Conservation (phyloP, 1,284 basidiomycete genomes). For the Puccinia novopanici region DNA sequence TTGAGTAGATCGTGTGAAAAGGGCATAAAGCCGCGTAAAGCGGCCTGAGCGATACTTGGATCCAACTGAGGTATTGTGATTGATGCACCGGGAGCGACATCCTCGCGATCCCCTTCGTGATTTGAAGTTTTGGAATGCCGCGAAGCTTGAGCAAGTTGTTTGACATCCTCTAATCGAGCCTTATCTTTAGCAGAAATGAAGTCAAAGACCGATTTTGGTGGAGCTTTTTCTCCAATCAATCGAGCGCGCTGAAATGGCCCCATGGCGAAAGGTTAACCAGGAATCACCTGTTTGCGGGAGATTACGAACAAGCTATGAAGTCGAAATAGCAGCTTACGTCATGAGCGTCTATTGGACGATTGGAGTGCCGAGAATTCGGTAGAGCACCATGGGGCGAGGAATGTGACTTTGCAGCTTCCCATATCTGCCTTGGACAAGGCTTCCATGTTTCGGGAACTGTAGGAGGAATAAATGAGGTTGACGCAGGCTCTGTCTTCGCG, state of each 20-base stretch:
- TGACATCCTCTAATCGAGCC: conserved; percentile 74
- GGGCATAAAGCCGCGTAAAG: conserved; percentile 84
- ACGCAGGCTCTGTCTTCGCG: conserved; percentile 40
- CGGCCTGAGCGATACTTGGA: conserved; percentile 78
- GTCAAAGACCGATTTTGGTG: conserved; percentile 74
- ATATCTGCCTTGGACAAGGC: conserved; percentile 77
- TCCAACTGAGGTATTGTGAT: conserved; percentile 69
- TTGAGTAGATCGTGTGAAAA: conserved; percentile 76
- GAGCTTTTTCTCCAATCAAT: conserved; percentile 72
- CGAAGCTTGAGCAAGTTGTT: conserved; percentile 57
- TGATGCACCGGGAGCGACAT: background rate
- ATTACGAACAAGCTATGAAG: conserved; percentile 52
- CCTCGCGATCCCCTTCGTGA: background rate
- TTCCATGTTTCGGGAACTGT: conserved; percentile 79
- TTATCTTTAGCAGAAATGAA: conserved; percentile 87
- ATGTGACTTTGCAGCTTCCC: conserved; percentile 64
- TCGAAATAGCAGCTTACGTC: conserved; percentile 45
- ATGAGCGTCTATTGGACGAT: conserved; percentile 57
- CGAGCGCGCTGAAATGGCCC: conserved; percentile 68
- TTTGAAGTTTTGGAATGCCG: conserved; percentile 12
- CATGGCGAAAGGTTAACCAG: background rate
- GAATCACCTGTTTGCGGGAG: conserved; percentile 34
- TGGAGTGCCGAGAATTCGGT: conserved; percentile 61
- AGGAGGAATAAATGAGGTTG: conserved; percentile 70
- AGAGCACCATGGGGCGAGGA: conserved; percentile 52